phyloP scores from a whole-genome alignment of 306 rosid genomes.

The Vigna nakashimae region DNA sequence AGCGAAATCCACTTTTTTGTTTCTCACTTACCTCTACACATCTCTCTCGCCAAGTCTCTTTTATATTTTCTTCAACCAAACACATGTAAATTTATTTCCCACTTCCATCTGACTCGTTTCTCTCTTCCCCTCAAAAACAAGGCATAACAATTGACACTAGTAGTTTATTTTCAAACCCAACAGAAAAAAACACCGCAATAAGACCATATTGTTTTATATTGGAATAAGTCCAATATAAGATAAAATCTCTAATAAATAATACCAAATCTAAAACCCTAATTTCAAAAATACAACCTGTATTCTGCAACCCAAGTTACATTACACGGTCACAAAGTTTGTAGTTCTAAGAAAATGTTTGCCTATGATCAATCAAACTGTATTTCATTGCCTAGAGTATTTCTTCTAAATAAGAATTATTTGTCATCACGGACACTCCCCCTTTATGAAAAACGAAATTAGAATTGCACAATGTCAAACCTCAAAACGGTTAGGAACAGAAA shows the following conservation, averaged over 20 bases:
- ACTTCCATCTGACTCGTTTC: too few species aligned
- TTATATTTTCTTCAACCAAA: too few species aligned
- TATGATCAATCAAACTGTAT: slow-evolving; percentile 13
- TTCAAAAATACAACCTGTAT: neutral
- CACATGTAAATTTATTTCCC: too few species aligned
- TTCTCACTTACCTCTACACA: too few species aligned
- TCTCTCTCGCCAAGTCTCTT: too few species aligned
- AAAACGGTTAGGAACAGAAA: neutral
- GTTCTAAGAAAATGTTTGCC: neutral
- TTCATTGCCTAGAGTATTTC: neutral
- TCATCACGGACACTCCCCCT: neutral
- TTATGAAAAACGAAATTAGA: too few species aligned
- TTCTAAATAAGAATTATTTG: neutral
- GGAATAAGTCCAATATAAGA: neutral
- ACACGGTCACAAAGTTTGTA: neutral
- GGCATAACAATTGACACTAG: too few species aligned
- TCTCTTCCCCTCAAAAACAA: too few species aligned
- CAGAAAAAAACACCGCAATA: neutral
- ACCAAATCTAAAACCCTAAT: slow-evolving; percentile 2
- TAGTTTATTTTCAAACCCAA: too few species aligned
- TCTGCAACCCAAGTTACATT: neutral
- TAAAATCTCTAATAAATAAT: neutral
- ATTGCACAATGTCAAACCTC: neutral
- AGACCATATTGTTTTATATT: neutral
- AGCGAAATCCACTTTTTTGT: too few species aligned